Conservation (phyloP, 345 rosid genomes). For the Hibiscus trionum region DNA sequence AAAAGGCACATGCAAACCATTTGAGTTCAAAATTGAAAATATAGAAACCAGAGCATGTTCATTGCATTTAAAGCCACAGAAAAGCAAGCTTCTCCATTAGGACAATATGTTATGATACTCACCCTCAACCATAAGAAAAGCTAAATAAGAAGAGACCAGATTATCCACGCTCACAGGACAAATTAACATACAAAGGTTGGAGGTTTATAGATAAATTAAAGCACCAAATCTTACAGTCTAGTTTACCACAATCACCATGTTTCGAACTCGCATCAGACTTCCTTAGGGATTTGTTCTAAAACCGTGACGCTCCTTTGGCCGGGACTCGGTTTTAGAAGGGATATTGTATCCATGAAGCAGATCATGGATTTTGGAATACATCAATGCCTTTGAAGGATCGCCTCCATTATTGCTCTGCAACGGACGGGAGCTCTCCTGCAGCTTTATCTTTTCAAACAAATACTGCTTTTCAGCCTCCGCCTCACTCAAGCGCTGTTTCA, state of each 20-base stretch:
- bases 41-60: background rate
- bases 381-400: constrained; percentile 54
- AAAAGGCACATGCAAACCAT: too few relatives aligned
- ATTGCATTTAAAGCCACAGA: background rate
- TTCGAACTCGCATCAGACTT: constrained; percentile 3
- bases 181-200: background rate
- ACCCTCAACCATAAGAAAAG: background rate
- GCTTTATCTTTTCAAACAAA: constrained; percentile 82
- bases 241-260: constrained; percentile 8
- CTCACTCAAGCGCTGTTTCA: constrained; percentile 84
- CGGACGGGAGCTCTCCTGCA: constrained; percentile 73
- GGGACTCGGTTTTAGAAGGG: constrained; percentile 30
- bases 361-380: constrained; percentile 61
- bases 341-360: constrained; percentile 48
- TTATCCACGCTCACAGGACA: background rate
- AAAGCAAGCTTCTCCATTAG: background rate
- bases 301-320: constrained; percentile 17
- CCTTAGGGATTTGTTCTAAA: constrained; percentile 45
- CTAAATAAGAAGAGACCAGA: background rate
- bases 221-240: constrained; percentile 19
- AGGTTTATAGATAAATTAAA: constrained; percentile 7
- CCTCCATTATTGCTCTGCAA: constrained; percentile 46
- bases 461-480: constrained; percentile 98
- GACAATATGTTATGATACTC: background rate
- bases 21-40: too few relatives aligned